Conservation (phyloP, 2,329 filamentous ascomycete genomes). For the Penicillium corylophilum region DNA sequence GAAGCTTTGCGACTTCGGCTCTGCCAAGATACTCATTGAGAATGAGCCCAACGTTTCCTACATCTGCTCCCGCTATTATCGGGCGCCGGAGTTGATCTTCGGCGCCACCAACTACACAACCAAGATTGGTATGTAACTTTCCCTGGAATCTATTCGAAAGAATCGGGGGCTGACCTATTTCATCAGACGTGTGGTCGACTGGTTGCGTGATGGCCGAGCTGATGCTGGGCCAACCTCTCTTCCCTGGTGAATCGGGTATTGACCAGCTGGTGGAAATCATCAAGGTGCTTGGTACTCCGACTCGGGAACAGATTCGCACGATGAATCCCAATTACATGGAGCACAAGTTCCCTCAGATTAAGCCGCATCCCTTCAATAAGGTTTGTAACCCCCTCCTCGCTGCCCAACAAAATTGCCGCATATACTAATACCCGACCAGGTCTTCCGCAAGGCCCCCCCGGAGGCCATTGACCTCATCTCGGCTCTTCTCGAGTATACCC, state of each 20-base stretch:
- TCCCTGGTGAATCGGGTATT: constrained; percentile 97
- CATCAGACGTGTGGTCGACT: constrained; percentile 96
- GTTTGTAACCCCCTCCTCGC: constrained; percentile 37
- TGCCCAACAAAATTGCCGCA: neutral
- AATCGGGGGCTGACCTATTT: constrained; percentile 2
- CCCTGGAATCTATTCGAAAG: neutral
- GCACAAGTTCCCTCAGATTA: constrained; percentile 99
- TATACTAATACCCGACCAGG: constrained; percentile 47
- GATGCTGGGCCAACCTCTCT: constrained; percentile 96
- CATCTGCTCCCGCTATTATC: constrained; percentile 98
- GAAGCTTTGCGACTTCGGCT: constrained; percentile 98
- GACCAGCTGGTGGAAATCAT: constrained; percentile 99
- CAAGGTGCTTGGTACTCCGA: constrained; percentile 95
- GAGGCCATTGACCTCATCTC: constrained; percentile 95
- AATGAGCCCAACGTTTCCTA: constrained; percentile 99
- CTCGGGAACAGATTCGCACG: constrained; percentile 94
- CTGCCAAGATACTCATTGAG: constrained; percentile 96
- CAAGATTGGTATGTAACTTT: constrained; percentile 81
- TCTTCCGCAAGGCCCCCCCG: constrained; percentile 92
- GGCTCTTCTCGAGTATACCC: constrained; percentile 91
- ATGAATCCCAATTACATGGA: constrained; percentile 99
- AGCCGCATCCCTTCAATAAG: constrained; percentile 98
- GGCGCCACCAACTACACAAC: constrained; percentile 99
- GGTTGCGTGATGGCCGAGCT: constrained; percentile 99
- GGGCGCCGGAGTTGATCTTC: constrained; percentile 96